Evolutionary conservation across 768 basidiomycete genomes (phyloP).

Genomic region (Russula griseocarnosa): DNA sequence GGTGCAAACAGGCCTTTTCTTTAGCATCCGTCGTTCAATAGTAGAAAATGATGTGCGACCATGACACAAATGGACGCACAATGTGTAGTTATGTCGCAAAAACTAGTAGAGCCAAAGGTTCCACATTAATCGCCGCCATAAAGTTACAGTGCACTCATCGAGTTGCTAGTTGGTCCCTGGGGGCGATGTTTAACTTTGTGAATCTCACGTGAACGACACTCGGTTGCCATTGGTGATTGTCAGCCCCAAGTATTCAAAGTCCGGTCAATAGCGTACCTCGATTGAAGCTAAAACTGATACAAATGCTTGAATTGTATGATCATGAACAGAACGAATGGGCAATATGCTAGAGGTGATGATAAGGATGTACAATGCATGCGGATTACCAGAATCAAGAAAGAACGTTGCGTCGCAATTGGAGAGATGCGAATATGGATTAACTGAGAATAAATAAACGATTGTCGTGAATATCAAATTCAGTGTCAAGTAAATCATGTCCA

Average conservation of each 20-base stretch:
- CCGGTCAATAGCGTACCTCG: neutral
- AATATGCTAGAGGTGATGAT: constrained; percentile 21
- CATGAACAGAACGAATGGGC: constrained; percentile 17
- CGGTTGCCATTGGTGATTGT: constrained; percentile 48
- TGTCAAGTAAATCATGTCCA: neutral
- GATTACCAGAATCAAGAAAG: constrained; percentile 19
- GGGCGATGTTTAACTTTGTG: constrained; percentile 45
- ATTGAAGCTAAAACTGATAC: constrained; percentile 9
- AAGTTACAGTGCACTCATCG: constrained; percentile 82
- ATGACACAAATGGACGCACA: constrained; percentile 43
- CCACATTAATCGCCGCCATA: constrained; percentile 84
- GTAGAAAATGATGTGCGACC: too few species aligned
- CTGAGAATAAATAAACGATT: constrained; percentile 12
- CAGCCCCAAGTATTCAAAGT: neutral
- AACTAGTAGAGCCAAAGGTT: constrained; percentile 98
- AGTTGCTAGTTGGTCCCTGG: constrained; percentile 76
- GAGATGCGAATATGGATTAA: constrained; percentile 3
- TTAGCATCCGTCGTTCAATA: constrained; percentile 32
- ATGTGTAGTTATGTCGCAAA: constrained; percentile 77
- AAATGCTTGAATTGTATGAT: constrained; percentile 21
- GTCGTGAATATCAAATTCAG: constrained; percentile 18
- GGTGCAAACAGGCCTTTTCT: constrained; percentile 70
- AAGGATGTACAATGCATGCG: constrained; percentile 26
- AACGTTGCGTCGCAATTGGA: constrained; percentile 9
- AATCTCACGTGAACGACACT: constrained; percentile 84